These are phyloP conservation scores for Petunia secreta DNA, from an alignment of 257 asterid species.

Conservation along the genomic window DNA sequence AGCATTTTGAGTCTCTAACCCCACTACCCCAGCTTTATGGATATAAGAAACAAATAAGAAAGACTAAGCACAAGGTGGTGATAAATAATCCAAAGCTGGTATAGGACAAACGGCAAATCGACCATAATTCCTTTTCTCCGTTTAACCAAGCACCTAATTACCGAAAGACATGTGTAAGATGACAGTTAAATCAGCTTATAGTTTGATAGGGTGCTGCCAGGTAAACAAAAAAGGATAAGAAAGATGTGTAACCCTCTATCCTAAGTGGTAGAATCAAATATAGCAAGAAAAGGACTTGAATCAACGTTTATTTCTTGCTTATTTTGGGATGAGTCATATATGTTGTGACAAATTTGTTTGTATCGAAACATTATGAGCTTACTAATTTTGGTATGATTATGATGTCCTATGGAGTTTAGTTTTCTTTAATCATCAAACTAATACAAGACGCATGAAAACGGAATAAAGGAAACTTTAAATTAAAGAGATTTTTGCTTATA, in stretches of 20 bases:
- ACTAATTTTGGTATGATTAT: no score
- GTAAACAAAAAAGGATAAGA: neutral
- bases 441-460: no score
- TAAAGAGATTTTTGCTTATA: no score
- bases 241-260: neutral
- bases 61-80: constrained; percentile 42
- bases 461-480: no score
- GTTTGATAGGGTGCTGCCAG: no score
- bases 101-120: constrained; percentile 57
- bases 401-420: no score
- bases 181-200: no score
- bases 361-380: neutral
- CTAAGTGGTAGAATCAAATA: neutral
- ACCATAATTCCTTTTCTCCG: neutral
- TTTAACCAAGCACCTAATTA: constrained; percentile 3
- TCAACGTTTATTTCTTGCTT: neutral
- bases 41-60: constrained; percentile 28
- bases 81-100: constrained; percentile 52
- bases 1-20: no score
- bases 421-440: no score
- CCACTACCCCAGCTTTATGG: no score
- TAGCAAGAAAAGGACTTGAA: neutral
- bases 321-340: neutral
- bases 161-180: neutral
- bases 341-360: neutral